phyloP scores from a whole-genome alignment of 495 filamentous ascomycete genomes.

The Cercophora newfieldiana region DNA sequence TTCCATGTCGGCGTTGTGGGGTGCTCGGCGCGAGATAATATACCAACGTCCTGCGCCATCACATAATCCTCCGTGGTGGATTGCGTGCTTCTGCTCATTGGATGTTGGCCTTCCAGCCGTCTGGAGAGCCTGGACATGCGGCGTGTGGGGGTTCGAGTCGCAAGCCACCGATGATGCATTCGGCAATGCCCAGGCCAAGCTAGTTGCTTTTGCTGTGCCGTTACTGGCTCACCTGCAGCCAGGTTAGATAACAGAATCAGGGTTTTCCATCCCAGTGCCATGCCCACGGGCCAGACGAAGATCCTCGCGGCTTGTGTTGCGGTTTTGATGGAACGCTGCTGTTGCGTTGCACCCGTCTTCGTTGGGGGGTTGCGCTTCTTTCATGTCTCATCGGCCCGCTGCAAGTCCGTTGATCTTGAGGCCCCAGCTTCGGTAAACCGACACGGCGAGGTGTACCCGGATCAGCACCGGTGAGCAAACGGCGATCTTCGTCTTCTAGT shows the following conservation, averaged over 20 bases:
- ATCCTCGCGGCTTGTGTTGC: not conserved
- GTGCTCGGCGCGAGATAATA: not conserved
- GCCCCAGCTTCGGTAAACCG: not conserved
- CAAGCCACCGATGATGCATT: not conserved
- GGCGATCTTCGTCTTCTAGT: too few relatives aligned
- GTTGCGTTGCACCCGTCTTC: not conserved
- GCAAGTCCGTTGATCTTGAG: not conserved
- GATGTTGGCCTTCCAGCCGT: not conserved
- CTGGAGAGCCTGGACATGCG: not conserved
- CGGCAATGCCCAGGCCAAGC: not conserved
- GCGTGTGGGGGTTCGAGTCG: slow-evolving; percentile 2
- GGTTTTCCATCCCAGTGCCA: slow-evolving; percentile 5
- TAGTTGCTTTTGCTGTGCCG: not conserved
- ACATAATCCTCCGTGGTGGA: slow-evolving; percentile 13
- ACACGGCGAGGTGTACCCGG: too few relatives aligned
- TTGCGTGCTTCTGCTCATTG: slow-evolving; percentile 10
- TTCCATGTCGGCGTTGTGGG: not conserved
- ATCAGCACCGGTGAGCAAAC: too few relatives aligned
- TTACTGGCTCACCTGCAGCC: not conserved
- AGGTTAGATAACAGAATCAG: slow-evolving; percentile 12
- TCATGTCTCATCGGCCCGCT: not conserved
- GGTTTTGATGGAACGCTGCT: not conserved
- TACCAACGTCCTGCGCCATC: not conserved
- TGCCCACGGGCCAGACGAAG: slow-evolving; percentile 3
- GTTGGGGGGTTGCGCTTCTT: not conserved